Evolutionary conservation across 495 filamentous ascomycete species (phyloP).

Genomic region (Podospora tetraspora): DNA sequence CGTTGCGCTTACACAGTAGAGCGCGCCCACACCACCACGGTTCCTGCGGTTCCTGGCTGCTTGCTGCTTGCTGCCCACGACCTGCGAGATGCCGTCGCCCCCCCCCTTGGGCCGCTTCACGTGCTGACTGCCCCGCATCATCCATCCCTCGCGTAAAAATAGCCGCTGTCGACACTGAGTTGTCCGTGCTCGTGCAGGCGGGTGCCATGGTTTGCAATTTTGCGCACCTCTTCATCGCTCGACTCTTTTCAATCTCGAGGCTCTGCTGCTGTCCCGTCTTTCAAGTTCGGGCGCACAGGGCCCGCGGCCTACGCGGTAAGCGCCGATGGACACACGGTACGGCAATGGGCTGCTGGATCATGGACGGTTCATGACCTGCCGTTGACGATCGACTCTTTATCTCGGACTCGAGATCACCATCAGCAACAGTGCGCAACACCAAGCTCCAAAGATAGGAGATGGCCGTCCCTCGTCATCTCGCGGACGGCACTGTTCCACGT

Average conservation of each 20-base stretch:
- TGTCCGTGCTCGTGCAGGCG: constrained; percentile 3
- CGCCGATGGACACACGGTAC: neutral
- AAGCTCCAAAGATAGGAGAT: neutral
- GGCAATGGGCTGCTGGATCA: neutral
- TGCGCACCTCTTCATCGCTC: constrained; percentile 5
- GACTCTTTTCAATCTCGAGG: neutral
- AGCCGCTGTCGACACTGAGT: constrained; percentile 3
- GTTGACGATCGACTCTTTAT: neutral
- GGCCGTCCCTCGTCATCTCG: no score
- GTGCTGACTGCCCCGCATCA: neutral
- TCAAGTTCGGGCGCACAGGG: neutral
- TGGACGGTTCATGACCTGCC: neutral
- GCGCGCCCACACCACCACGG: neutral
- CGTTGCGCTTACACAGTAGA: constrained; percentile 2
- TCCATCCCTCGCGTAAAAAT: constrained; percentile 8
- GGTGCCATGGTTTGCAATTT: constrained; percentile 4
- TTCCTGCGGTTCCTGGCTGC: neutral
- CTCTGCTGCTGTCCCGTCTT: neutral
- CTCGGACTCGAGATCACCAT: neutral
- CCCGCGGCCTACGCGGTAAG: neutral
- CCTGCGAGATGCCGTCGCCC: neutral
- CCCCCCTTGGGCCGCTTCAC: neutral
- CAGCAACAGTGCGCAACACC: neutral
- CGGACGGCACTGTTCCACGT: no score
- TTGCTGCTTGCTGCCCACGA: neutral